These are phyloP conservation scores for Exobasidium rhododendri DNA, from an alignment of 1,284 basidiomycete genomes.

Conservation along the genomic window DNA sequence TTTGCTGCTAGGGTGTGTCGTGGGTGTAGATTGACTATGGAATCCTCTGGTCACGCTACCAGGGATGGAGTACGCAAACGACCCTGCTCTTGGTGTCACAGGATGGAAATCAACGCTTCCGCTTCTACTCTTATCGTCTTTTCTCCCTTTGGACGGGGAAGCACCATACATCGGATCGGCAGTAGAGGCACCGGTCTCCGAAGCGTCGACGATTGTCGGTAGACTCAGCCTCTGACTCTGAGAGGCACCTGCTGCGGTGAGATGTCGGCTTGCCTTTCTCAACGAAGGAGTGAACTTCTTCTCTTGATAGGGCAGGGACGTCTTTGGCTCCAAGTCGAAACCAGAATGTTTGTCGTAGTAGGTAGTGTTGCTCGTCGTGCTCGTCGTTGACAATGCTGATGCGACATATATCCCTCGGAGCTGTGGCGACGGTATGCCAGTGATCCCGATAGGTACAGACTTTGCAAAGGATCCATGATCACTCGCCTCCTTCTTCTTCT, in stretches of 20 bases:
- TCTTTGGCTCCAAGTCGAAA: slow-evolving; percentile 52
- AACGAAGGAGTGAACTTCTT: slow-evolving; percentile 50
- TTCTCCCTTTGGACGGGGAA: neutral
- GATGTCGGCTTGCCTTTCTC: slow-evolving; percentile 27
- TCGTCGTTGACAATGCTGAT: neutral
- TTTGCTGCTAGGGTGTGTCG: neutral
- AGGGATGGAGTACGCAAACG: neutral
- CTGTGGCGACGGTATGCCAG: neutral
- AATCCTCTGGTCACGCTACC: slow-evolving; percentile 2
- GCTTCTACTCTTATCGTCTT: neutral
- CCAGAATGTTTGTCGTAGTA: slow-evolving; percentile 28
- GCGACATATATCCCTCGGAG: neutral
- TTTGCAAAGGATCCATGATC: slow-evolving; percentile 13
- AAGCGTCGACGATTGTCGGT: slow-evolving; percentile 19
- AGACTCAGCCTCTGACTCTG: neutral
- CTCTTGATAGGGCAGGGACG: slow-evolving; percentile 50
- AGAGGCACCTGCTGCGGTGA: neutral
- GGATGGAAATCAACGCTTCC: neutral
- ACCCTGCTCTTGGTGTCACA: neutral
- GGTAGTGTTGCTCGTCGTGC: no score
- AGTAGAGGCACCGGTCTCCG: neutral
- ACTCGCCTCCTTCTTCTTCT: slow-evolving; percentile 13
- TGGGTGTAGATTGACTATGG: neutral
- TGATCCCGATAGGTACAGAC: slow-evolving; percentile 25
- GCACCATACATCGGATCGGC: neutral